Base-by-base conservation (phyloP, 75 land plant genomes). In the Isoetes taiwanensis region DNA sequence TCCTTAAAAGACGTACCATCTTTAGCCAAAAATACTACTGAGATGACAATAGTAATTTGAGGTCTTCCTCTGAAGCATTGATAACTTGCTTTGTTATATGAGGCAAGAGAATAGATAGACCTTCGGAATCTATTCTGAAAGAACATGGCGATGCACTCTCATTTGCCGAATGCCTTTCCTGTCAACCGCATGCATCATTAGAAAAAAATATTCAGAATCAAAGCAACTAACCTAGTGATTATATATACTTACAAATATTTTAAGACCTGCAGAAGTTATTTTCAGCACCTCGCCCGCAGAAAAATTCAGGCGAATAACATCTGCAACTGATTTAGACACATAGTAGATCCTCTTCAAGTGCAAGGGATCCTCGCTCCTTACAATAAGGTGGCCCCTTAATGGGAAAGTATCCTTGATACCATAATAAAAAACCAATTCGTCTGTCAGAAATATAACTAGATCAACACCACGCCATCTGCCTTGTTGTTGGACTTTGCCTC, bases 401-500 rank as follows among this genome's bases (percentile, higher is more conserved):
- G 70, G 72, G 48, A 88, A 81, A 0, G 82, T 68, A 10, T 79
- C 80, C 38, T 63, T 70, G 43, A 94, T 80, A 8, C 99, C 99
- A 67, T 94, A 89, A 52, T 78, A 94, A 23, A 64, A 63, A 28
- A 72, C 58, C 2, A 50, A 34, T 41, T 82, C 86, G 68, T 88
- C 96, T 38, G 46, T 64, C 35, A 84, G 83, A 56, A 94, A 82
- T 52, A 94, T 46, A 42, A 94, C 90, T 39, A 96, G 99, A 56
- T 94, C 99, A 29, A 94, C 79, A 6, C 99, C 99, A 61, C 69
- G 77, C 99, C 96, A 89, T 50, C 70, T 79, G 29, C 99, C 88
- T 58, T 84, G 87, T 4, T 74, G 76, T 55, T 86, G 97, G 28
- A 59, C 42, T 57, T 54, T 78, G 50, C 77, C 63, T 20, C 39